Conservation (phyloP, 805 yeast species). For the Pichia eremophila region DNA sequence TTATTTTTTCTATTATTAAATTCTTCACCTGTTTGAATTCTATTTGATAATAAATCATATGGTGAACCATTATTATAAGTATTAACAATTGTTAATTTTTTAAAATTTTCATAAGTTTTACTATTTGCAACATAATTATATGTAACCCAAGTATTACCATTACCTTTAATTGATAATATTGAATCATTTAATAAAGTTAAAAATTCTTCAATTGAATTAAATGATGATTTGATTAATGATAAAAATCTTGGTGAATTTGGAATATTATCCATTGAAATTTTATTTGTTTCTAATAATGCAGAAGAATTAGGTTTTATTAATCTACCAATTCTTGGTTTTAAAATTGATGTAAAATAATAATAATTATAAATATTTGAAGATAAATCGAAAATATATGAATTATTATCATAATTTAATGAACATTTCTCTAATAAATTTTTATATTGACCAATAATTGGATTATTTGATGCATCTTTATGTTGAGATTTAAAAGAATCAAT, state of each 20-base stretch:
- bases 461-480: slow-evolving; percentile 12
- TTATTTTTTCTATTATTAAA: slow-evolving; percentile 4
- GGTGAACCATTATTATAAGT: slow-evolving; percentile 91
- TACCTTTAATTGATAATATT: slow-evolving; percentile 69
- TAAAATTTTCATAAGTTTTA: slow-evolving; percentile 18
- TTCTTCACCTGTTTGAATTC: slow-evolving; percentile 23
- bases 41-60: slow-evolving; percentile 48
- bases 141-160: slow-evolving; percentile 86
- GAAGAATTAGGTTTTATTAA: slow-evolving; percentile 14
- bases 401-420: slow-evolving; percentile 25
- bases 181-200: slow-evolving; percentile 60
- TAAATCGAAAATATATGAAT: slow-evolving; percentile 33
- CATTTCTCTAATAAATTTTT: slow-evolving; percentile 29
- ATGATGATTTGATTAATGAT: slow-evolving; percentile 46
- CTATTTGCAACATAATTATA: slow-evolving; percentile 35
- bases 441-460: slow-evolving; percentile 22
- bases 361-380: slow-evolving; percentile 40
- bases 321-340: slow-evolving; percentile 19
- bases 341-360: slow-evolving; percentile 39
- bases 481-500: slow-evolving; percentile 18
- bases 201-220: slow-evolving; percentile 73
- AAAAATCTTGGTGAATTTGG: slow-evolving; percentile 24
- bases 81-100: slow-evolving; percentile 57
- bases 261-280: slow-evolving; percentile 18
- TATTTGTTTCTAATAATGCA: slow-evolving; percentile 27